Base-by-base conservation (phyloP, 1,284 basidiomycete species). In the Xanthoconium separans region DNA sequence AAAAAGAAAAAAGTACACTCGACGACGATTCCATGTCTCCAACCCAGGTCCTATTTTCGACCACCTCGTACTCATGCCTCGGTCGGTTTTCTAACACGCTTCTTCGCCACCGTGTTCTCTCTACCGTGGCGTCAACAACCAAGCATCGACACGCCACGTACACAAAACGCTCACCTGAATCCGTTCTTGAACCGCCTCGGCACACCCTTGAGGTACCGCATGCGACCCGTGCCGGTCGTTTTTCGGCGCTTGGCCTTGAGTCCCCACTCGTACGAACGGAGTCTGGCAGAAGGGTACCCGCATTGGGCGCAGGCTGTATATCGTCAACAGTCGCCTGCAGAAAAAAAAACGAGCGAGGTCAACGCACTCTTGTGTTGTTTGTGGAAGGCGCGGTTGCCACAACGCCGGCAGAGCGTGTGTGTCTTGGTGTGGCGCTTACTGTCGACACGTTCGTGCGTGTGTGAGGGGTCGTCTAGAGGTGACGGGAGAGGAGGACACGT, bases 181-280 rank as follows among this genome's bases (percentile, higher is more conserved):
- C 95, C 96, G 74, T 98, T 98, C 91, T 98, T 98, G 88, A 96
- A 96, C 67, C 92, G 84, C 71, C 92, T 85, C 63, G 88, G 85
- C 50, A 97, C 95, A 55, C 81, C 75, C 84, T 95, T 97, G 77
- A 99, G 85, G 85, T 95, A 87, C 63, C 83, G 81, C 95, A 98
- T 97, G 70, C 96, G 86, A 64, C 96, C 96, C 65, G 96, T 95
- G 65, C 96, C 96, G 62, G 95, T 95, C 53, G 95, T 97, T 87
- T 97, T 96, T 87, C 96, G 89, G 79, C 96, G 89, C 87, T 98
- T 98, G 57, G 95, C 96, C 86, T 99, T 99, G 74, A 89, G 83
- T 65, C 94, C 93, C 96, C 96, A 99, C 78, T 98, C 91, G 78
- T 87, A 98, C 68, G 92, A 95, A 71, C 96, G 88, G 69, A 95